Evolutionary conservation across 495 filamentous ascomycete species (phyloP).

Genomic region (Daldinia bambusicola): DNA sequence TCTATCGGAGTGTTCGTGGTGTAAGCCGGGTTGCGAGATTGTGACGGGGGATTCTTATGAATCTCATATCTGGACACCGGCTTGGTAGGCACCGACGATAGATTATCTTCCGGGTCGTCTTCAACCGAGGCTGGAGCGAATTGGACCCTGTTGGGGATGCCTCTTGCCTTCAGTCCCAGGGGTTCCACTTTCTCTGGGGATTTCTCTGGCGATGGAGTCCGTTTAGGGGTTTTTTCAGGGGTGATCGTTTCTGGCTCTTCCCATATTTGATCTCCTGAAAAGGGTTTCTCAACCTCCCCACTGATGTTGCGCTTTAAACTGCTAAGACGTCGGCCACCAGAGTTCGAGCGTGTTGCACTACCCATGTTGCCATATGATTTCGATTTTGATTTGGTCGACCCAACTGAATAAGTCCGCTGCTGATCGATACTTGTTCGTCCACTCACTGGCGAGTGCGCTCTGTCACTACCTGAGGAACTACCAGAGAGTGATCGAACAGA

Average conservation of each 20-base stretch:
- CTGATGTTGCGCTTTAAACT: slow-evolving; percentile 67
- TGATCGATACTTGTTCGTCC: slow-evolving; percentile 48
- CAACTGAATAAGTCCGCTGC: slow-evolving; percentile 33
- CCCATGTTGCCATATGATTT: slow-evolving; percentile 47
- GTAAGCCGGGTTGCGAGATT: slow-evolving; percentile 78
- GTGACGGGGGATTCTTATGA: slow-evolving; percentile 78
- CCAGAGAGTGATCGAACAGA: slow-evolving; percentile 60
- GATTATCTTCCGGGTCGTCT: slow-evolving; percentile 24
- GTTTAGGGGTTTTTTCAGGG: slow-evolving; percentile 36
- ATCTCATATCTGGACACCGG: slow-evolving; percentile 75
- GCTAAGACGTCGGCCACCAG: slow-evolving; percentile 53
- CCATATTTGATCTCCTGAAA: slow-evolving; percentile 85
- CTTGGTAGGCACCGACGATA: slow-evolving; percentile 54
- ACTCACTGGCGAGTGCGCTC: slow-evolving; percentile 42
- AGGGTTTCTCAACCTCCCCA: slow-evolving; percentile 65
- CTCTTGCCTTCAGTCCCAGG: slow-evolving; percentile 64
- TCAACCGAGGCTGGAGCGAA: slow-evolving; percentile 53
- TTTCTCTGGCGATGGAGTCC: slow-evolving; percentile 30
- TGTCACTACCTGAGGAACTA: slow-evolving; percentile 60
- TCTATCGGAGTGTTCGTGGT: slow-evolving; percentile 66
- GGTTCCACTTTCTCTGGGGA: slow-evolving; percentile 27
- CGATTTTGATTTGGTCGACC: slow-evolving; percentile 37
- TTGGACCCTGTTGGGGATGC: slow-evolving; percentile 66
- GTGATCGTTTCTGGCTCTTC: slow-evolving; percentile 74
- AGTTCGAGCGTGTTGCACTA: slow-evolving; percentile 33